A percentile compares a stretch with the other conserved stretches of the same genome.
Conservation (phyloP, 768 basidiomycete species). For the Rhizopogon vesiculosus region DNA sequence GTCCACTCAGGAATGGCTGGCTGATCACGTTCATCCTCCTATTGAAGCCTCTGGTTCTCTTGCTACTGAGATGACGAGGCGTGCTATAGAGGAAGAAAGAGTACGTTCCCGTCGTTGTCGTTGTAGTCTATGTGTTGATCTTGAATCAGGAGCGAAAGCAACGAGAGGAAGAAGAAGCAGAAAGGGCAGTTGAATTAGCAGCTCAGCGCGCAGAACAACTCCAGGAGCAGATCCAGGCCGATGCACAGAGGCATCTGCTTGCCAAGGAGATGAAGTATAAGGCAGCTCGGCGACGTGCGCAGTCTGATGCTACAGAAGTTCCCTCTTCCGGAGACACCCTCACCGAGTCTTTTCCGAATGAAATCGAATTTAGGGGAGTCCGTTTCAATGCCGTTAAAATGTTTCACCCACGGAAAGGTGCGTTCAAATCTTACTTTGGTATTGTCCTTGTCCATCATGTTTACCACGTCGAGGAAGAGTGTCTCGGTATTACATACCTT, state of each 20-base stretch:
- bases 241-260: constrained; percentile 48
- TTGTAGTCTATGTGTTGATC: background rate
- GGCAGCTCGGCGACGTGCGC: constrained; percentile 53
- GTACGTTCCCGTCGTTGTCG: constrained; percentile 31
- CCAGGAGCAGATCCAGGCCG: constrained; percentile 62
- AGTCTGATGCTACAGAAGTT: constrained; percentile 68
- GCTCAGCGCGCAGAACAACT: constrained; percentile 54
- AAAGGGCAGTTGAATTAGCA: constrained; percentile 44
- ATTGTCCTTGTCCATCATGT: background rate
- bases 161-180: constrained; percentile 53
- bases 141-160: constrained; percentile 43
- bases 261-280: constrained; percentile 47
- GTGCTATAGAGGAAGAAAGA: constrained; percentile 65
- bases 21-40: constrained; percentile 48
- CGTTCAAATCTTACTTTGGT: constrained; percentile 10
- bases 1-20: constrained; percentile 69
- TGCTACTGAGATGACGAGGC: constrained; percentile 72
- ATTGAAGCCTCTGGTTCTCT: constrained; percentile 64
- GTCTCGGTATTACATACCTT: constrained; percentile 61
- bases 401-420: constrained; percentile 69
- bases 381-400: constrained; percentile 62
- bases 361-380: constrained; percentile 56
- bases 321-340: constrained; percentile 45
- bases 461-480: constrained; percentile 35
- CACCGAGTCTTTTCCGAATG: constrained; percentile 55